Evolutionary conservation across 805 yeast genomes (phyloP).

Genomic region (Metschnikowia koreensis): DNA sequence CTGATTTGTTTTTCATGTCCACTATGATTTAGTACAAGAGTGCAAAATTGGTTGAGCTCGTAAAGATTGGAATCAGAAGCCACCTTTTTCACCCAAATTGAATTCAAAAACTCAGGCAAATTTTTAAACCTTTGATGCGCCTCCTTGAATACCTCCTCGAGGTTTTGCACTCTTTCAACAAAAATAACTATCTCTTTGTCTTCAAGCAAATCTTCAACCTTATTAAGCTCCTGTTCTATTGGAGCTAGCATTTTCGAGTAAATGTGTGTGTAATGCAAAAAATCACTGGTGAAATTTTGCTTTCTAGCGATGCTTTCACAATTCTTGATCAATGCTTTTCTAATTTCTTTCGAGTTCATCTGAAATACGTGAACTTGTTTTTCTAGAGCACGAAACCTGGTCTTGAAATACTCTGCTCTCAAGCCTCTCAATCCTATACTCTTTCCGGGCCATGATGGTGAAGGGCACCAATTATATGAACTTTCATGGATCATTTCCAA

Average conservation of each 20-base stretch:
- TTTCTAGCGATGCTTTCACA: slow-evolving; percentile 6
- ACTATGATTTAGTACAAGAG: background rate
- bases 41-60: slow-evolving; percentile 1
- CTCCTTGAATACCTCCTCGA: background rate
- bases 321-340: background rate
- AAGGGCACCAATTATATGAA: background rate
- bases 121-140: background rate
- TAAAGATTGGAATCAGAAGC: slow-evolving; percentile 3
- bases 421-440: slow-evolving; percentile 4
- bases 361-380: slow-evolving; percentile 4
- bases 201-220: background rate
- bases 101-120: slow-evolving; percentile 2
- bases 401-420: slow-evolving; percentile 1
- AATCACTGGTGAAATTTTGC: slow-evolving; percentile 6
- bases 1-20: background rate
- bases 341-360: background rate
- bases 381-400: slow-evolving; percentile 2
- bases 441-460: background rate
- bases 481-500: background rate
- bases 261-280: slow-evolving; percentile 5
- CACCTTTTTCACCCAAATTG: background rate
- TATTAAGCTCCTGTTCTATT: background rate
- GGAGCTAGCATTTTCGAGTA: slow-evolving; percentile 2
- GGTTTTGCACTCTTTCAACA: background rate
- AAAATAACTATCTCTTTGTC: background rate